These are phyloP conservation scores for Monosporascus sp. DNA, from an alignment of 2,329 filamentous ascomycete genomes.

Conservation along the genomic window DNA sequence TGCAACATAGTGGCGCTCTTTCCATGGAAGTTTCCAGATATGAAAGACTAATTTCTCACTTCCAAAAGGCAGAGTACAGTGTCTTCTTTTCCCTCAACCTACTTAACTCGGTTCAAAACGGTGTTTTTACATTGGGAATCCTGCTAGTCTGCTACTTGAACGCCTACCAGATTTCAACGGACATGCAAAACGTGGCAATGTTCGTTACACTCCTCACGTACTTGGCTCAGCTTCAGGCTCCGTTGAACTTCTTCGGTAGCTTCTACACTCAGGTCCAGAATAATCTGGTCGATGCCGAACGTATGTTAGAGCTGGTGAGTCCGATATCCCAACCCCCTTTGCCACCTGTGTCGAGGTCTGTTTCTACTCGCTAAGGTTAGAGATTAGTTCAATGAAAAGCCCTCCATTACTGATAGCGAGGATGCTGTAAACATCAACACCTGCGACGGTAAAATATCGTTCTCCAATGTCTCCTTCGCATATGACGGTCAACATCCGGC, in stretches of 20 bases:
- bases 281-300: constrained; percentile 41
- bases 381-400: constrained; percentile 28
- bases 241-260: constrained; percentile 55
- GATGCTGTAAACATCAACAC: too few relatives aligned
- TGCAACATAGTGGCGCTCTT: constrained; percentile 61
- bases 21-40: constrained; percentile 54
- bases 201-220: constrained; percentile 43
- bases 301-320: constrained; percentile 37
- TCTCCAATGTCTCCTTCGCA: constrained; percentile 38
- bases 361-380: neutral
- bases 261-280: constrained; percentile 43
- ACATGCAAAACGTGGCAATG: constrained; percentile 46
- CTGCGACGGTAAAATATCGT: too few relatives aligned
- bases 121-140: constrained; percentile 57
- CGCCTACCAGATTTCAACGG: constrained; percentile 57
- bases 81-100: constrained; percentile 51
- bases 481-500: constrained; percentile 36
- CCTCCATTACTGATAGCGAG: too few relatives aligned
- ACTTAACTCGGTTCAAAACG: constrained; percentile 58
- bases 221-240: constrained; percentile 35
- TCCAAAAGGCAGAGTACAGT: constrained; percentile 52
- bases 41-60: constrained; percentile 48
- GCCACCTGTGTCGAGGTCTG: too few relatives aligned
- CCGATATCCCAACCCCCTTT: neutral
- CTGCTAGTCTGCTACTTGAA: constrained; percentile 55